Evolutionary conservation across 2,329 filamentous ascomycete genomes (phyloP).

Genomic region (Sporothrix schenckii): DNA sequence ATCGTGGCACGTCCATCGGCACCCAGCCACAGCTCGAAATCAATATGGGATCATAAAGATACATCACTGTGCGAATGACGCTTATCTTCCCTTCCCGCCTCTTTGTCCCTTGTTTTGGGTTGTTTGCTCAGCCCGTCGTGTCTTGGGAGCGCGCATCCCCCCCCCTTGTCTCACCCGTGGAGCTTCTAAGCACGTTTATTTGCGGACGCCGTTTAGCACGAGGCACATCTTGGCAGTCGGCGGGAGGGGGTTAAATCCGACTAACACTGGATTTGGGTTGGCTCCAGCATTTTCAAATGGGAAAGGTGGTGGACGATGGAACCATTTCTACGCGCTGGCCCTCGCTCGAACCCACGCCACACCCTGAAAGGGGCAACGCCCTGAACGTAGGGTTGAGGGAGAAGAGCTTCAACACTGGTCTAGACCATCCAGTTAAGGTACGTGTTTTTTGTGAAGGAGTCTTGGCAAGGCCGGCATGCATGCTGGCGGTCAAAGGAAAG

Average conservation of each 20-base stretch:
- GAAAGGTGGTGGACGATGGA: background rate
- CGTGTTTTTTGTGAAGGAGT: background rate
- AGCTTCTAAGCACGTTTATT: slow-evolving; percentile 26
- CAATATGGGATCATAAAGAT: background rate
- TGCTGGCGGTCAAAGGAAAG: background rate
- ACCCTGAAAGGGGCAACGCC: slow-evolving; percentile 9
- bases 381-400: background rate
- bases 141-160: background rate
- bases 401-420: background rate
- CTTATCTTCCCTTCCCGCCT: background rate
- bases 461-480: background rate
- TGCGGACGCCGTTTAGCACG: slow-evolving; percentile 18
- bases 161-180: slow-evolving; percentile 21
- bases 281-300: background rate
- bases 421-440: background rate
- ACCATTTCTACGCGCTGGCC: slow-evolving; percentile 5
- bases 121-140: background rate
- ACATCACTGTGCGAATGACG: slow-evolving; percentile 15
- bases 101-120: background rate
- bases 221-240: background rate
- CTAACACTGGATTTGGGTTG: background rate
- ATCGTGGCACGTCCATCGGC: background rate
- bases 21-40: background rate
- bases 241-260: background rate
- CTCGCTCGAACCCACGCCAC: background rate